A percentile compares a stretch with the other conserved stretches of the same genome.
These are phyloP conservation scores for Neurospora crassa DNA, from an alignment of 2,329 filamentous ascomycete genomes.

Conservation along the genomic window DNA sequence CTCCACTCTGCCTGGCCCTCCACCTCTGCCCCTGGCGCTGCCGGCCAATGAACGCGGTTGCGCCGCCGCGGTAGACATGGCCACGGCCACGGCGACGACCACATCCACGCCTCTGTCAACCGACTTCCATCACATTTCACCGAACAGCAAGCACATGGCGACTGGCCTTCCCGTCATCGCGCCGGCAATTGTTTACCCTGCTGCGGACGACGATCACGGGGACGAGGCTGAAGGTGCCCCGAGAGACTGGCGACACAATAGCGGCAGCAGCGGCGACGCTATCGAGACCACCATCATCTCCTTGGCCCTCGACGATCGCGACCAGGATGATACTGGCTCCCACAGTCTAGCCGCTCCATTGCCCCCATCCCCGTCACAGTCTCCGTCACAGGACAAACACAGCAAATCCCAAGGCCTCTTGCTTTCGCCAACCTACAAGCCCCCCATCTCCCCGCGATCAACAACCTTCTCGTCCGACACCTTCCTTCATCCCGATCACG, in stretches of 20 bases:
- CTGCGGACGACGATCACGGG: slow-evolving; percentile 29
- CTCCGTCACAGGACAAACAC: not conserved
- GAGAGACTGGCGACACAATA: slow-evolving; percentile 15
- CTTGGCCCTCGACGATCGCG: slow-evolving; percentile 2
- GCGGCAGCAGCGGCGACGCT: slow-evolving; percentile 8
- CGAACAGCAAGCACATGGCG: slow-evolving; percentile 37
- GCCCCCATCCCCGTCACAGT: not conserved
- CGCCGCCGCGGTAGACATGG: not conserved
- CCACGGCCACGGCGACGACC: not conserved
- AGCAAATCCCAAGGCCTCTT: not conserved
- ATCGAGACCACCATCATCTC: not conserved
- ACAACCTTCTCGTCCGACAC: slow-evolving; percentile 10
- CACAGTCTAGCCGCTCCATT: not conserved
- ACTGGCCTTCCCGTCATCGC: slow-evolving; percentile 48
- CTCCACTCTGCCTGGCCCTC: not conserved
- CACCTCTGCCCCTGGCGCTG: not conserved
- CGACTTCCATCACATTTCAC: not conserved
- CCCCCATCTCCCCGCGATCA: slow-evolving; percentile 14
- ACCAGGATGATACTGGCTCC: not conserved
- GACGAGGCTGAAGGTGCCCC: slow-evolving; percentile 2
- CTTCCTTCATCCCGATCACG: slow-evolving; percentile 15
- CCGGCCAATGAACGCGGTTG: not conserved
- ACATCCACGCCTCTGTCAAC: not conserved
- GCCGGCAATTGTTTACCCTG: slow-evolving; percentile 35
- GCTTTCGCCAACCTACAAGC: not conserved